Percentiles rank a stretch among this genome's conserved stretches.
Evolutionary conservation across 2,329 filamentous ascomycete species (phyloP).

Genomic region (Curvularia sp.): DNA sequence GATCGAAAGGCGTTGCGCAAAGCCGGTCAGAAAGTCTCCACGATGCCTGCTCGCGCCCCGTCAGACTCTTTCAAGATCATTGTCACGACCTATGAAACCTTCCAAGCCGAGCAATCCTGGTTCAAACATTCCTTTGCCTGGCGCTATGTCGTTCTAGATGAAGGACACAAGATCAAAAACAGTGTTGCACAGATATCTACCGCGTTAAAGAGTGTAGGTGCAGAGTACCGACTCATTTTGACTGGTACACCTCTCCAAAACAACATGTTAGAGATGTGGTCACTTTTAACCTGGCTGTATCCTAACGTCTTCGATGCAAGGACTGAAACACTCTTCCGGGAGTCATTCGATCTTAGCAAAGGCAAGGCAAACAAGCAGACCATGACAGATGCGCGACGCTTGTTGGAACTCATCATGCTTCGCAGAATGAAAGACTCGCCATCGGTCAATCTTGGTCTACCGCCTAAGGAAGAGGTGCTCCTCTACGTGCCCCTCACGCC

Average conservation of each 20-base stretch:
- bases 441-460: constrained; percentile 62
- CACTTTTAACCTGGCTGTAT: constrained; percentile 64
- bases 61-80: constrained; percentile 62
- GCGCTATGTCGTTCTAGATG: constrained; percentile 99
- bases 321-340: constrained; percentile 60
- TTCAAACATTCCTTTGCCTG: constrained; percentile 94
- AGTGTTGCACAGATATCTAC: constrained; percentile 54
- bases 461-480: constrained; percentile 63
- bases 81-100: constrained; percentile 97
- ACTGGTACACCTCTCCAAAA: constrained; percentile 67
- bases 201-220: constrained; percentile 53
- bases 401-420: constrained; percentile 66
- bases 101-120: constrained; percentile 94
- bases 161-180: constrained; percentile 99
- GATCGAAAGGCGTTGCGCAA: constrained; percentile 93
- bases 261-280: constrained; percentile 65
- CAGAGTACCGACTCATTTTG: constrained; percentile 59
- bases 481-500: constrained; percentile 65
- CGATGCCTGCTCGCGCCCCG: constrained; percentile 35
- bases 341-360: constrained; percentile 63
- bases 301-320: constrained; percentile 63
- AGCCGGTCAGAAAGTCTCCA: constrained; percentile 53
- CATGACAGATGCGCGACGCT: constrained; percentile 59
- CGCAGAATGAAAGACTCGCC: constrained; percentile 64
- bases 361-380: constrained; percentile 62